Evolutionary conservation across 1,284 basidiomycete species (phyloP), one percentile per base, ranked within the genome.

Genomic region (Pulveroboletus sp.): DNA sequence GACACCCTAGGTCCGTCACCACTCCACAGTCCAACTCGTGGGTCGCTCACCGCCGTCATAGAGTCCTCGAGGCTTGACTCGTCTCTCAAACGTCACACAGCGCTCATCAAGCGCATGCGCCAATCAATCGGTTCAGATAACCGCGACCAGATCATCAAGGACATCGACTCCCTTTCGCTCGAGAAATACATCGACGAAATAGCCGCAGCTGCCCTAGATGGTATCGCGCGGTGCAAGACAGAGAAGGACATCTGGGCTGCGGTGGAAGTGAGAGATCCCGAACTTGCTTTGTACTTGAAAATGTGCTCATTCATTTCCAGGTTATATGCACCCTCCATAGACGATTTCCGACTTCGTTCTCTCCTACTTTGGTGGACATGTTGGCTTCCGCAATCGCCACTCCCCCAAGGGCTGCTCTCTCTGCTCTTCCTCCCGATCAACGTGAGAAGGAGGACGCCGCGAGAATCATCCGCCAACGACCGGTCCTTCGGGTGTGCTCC

Each of bases 111-210:
- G 74, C 86, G 91, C 36, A 88, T 96, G 67, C 83, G 87, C 38
- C 91, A 87, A 69, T 91, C 90, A 33, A 78, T 95, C 65, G 87
- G 89, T 48, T 69, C 79, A 29, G 92, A 94, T 61, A 87, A 91
- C 68, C 85, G 85, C 50, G 92, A 94, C 62, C 87, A 91, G 65
- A 85, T 97, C 57, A 77, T 96, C 67, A 96, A 96, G 74, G 97
- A 99, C 68, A 86, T 97, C 60, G 87, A 92, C 58, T 81, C 87
- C 0, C 81, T 99, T 45, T 89, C 93, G 5, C 80, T 99, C 47
- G 94, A 94, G 75, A 99, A 98, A 74, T 98, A 99, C 71, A 81
- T 96, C 51, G 96, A 98, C 66, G 97, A 99, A 75, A 89, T 98
- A 59, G 89, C 92, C 2, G 86, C 87, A 14, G 95, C 94, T 2